phyloP scores from a whole-genome alignment of 805 yeast genomes.

The Candida insectalens region DNA sequence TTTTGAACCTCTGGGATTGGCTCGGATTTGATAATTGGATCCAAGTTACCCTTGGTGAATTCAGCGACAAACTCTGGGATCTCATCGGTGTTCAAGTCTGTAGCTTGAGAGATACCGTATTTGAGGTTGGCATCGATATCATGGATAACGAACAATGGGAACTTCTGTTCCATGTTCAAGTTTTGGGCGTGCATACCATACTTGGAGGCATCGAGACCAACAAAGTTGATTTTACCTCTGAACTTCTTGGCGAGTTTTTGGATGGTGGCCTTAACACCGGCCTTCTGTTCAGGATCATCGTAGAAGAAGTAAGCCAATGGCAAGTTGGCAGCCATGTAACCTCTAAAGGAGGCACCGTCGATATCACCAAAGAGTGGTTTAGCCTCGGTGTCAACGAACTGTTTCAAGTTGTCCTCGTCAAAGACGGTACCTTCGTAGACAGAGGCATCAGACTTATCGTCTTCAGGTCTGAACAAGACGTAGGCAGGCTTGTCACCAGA shows the following conservation, averaged over 20 bases:
- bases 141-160: slow-evolving; percentile 89
- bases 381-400: slow-evolving; percentile 50
- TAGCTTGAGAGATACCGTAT: slow-evolving; percentile 63
- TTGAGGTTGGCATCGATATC: slow-evolving; percentile 59
- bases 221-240: slow-evolving; percentile 79
- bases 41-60: slow-evolving; percentile 53
- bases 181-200: slow-evolving; percentile 83
- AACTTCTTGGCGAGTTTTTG: slow-evolving; percentile 58
- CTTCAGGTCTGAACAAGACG: slow-evolving; percentile 37
- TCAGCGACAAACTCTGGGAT: slow-evolving; percentile 55
- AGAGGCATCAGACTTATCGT: slow-evolving; percentile 39
- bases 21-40: slow-evolving; percentile 76
- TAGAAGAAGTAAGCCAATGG: slow-evolving; percentile 91
- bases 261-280: slow-evolving; percentile 40
- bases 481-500: slow-evolving; percentile 29
- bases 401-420: slow-evolving; percentile 27
- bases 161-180: slow-evolving; percentile 73
- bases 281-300: slow-evolving; percentile 57
- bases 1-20: slow-evolving; percentile 79
- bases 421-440: slow-evolving; percentile 28
- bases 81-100: slow-evolving; percentile 38
- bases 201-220: slow-evolving; percentile 71
- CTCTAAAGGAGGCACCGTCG: slow-evolving; percentile 65
- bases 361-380: slow-evolving; percentile 86
- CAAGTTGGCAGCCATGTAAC: slow-evolving; percentile 58